phyloP scores from a whole-genome alignment of 441 rosid species.

The Francoa sonchifolia region DNA sequence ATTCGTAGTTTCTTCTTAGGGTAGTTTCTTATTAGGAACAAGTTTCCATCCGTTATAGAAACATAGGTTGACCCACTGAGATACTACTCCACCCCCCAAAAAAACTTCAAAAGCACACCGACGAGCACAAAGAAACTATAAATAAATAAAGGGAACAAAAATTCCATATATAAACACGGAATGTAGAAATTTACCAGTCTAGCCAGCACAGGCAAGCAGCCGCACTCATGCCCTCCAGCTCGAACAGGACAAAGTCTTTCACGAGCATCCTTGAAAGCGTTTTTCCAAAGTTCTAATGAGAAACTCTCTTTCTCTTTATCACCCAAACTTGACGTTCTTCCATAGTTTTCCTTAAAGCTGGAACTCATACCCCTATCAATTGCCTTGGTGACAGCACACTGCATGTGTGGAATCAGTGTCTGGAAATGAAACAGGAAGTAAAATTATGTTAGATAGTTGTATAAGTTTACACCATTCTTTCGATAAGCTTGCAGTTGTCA shows the following conservation, averaged over 20 bases:
- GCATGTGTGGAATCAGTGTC: conserved; percentile 95
- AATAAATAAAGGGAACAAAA: no score
- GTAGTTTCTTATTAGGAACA: no score
- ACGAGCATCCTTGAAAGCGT: conserved; percentile 82
- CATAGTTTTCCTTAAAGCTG: conserved; percentile 32
- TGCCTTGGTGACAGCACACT: conserved; percentile 37
- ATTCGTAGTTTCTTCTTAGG: no score
- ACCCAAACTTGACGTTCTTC: conserved; percentile 27
- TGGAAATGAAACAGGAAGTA: conserved; percentile 24
- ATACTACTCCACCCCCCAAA: no score
- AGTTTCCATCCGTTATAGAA: neutral
- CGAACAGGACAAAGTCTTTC: conserved; percentile 94
- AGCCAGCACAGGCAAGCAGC: conserved; percentile 65
- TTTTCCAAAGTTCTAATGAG: conserved; percentile 82
- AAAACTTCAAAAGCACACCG: no score
- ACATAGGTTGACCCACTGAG: neutral
- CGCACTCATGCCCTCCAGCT: conserved; percentile 88
- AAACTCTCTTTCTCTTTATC: conserved; percentile 59
- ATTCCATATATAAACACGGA: neutral
- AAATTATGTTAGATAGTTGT: conserved; percentile 12
- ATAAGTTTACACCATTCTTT: neutral
- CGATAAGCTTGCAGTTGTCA: conserved; percentile 3
- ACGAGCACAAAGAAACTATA: neutral
- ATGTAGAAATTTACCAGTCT: conserved; percentile 48
- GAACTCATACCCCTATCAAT: conserved; percentile 23